Percentiles rank a stretch among this genome's conserved stretches.
Conservation (phyloP, 768 basidiomycete genomes). For the Lactifluus echinatus region DNA sequence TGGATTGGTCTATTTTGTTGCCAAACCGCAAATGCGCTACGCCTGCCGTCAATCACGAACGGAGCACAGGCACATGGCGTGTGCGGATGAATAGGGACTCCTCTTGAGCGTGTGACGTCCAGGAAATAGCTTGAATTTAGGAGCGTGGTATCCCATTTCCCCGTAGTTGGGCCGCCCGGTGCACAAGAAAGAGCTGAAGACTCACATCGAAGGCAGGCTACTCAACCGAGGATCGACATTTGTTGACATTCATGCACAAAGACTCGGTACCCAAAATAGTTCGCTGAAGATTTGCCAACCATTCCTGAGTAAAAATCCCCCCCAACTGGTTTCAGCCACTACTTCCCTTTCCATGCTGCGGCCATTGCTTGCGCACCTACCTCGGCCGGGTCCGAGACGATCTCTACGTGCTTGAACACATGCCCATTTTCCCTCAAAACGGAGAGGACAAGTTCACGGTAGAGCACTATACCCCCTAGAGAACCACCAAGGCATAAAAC, state of each 20-base stretch:
- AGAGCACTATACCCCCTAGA: slow-evolving; percentile 52
- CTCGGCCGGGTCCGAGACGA: slow-evolving; percentile 60
- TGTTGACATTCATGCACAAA: not conserved
- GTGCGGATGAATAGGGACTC: not conserved
- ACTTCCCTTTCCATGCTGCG: slow-evolving; percentile 10
- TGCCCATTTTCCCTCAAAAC: slow-evolving; percentile 50
- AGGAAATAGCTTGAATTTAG: not conserved
- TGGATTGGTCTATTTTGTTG: not conserved
- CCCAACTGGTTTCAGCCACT: not conserved
- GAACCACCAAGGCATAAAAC: slow-evolving; percentile 78
- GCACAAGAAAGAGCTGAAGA: not conserved
- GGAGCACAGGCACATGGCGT: not conserved
- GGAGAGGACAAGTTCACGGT: slow-evolving; percentile 47
- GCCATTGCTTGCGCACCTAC: slow-evolving; percentile 55
- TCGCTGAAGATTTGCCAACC: not conserved
- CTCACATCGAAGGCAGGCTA: not conserved
- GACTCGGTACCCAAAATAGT: not conserved
- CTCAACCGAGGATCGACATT: not conserved
- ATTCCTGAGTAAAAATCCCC: not conserved
- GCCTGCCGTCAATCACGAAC: not conserved
- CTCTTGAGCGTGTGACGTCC: not conserved
- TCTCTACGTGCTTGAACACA: slow-evolving; percentile 55
- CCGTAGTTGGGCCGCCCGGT: not conserved
- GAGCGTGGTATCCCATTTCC: not conserved
- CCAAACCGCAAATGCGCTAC: not conserved